Percentiles rank a stretch among this genome's conserved stretches.
These are phyloP conservation scores for Hymenoscyphus repandus DNA, from an alignment of 2,329 filamentous ascomycete genomes.

Conservation along the genomic window DNA sequence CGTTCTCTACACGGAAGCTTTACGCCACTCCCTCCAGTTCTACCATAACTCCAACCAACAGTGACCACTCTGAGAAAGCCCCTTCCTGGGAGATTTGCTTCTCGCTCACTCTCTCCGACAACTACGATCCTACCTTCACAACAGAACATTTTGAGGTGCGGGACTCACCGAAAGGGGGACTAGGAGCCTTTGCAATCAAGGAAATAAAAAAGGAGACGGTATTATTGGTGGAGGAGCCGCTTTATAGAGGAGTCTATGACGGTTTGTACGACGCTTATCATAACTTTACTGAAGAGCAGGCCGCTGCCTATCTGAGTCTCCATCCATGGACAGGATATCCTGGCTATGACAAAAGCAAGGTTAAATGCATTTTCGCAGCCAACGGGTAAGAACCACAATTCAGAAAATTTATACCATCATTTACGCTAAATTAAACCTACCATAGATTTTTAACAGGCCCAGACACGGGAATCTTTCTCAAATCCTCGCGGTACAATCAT, in stretches of 20 bases:
- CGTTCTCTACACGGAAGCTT: no score
- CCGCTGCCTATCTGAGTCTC: constrained; percentile 18
- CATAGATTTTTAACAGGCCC: background rate
- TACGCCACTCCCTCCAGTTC: no score
- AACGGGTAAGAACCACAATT: constrained; percentile 22
- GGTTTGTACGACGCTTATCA: constrained; percentile 18
- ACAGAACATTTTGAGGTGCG: constrained; percentile 27
- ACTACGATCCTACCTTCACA: constrained; percentile 10
- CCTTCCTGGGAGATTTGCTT: background rate
- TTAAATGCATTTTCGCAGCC: constrained; percentile 26
- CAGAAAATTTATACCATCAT: no score
- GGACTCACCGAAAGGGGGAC: constrained; percentile 24
- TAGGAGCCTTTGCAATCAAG: constrained; percentile 27
- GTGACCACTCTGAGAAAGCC: background rate
- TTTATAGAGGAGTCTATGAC: constrained; percentile 17
- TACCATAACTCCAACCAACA: background rate
- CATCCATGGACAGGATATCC: constrained; percentile 13
- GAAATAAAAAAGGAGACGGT: constrained; percentile 22
- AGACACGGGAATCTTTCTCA: constrained; percentile 40
- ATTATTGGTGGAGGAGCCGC: constrained; percentile 24
- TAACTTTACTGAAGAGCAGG: constrained; percentile 16
- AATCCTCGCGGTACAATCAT: constrained; percentile 55
- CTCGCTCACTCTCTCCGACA: background rate
- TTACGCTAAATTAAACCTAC: background rate
- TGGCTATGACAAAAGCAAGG: background rate